Evolutionary conservation across 108 stramenopile species (phyloP), one percentile per base, ranked within the genome.

Genomic region (Seminavis robusta): DNA sequence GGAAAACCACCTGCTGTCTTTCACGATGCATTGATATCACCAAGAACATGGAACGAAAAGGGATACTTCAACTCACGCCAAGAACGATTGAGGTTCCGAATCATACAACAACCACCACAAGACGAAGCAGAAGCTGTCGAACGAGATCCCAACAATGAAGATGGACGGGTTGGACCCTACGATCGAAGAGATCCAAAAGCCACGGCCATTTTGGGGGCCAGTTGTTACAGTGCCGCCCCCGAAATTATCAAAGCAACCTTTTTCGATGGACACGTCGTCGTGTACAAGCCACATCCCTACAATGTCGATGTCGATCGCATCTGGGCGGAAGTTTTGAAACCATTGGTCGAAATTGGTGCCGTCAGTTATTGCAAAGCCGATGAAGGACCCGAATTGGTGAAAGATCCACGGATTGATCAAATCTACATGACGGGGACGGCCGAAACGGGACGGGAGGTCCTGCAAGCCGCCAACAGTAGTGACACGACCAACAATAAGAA

Each of bases 241-340:
- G 44, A 46, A 20, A 20, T 46, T 20, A 46, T 46, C 44, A 46
- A 46, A n/a, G 44, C 44, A 9, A 8, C n/a, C 17, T 46, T 46
- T 46, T 46, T 19, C 17, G 44, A 46, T 19, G n/a, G n/a, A 13
- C n/a, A n/a, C 19, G 44, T 46, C n/a, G 44, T 19, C 17, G 44
- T 46, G n/a, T n/a, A 46, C 44, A 46, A 46, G 17, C 44, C 44
- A 8, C 44, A 46, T 20, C 44, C 44, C 17, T 17, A 13, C 17
- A 46, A 46, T 20, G 44, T n/a, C 9, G 11, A 11, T 8, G n/a
- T 20, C 17, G 19, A 46, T 46, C 17, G 9, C 17, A 20, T 20
- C n/a, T 46, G 44, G 44, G 44, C 15, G 9, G 9, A 19, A 8
- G 17, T 20, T 20, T 46, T 46, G n/a, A 19, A 11, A 9, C 44